A percentile compares a stretch with the other conserved stretches of the same genome.
phyloP scores from a whole-genome alignment of 192 early-diverging fungal species.

The Podila epicladia region DNA sequence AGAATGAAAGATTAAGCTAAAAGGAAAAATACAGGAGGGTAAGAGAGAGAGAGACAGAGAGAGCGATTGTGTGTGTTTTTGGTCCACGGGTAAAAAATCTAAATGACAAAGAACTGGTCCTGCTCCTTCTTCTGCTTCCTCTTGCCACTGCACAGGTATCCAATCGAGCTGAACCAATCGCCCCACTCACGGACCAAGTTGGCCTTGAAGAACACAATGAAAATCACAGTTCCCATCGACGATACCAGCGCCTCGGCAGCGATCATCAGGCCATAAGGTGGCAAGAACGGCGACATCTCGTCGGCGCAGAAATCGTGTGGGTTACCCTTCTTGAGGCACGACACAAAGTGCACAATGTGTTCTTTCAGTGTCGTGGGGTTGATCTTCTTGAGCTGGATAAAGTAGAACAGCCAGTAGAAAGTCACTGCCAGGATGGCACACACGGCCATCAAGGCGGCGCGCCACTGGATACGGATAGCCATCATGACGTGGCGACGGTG shows the following conservation, averaged over 20 bases:
- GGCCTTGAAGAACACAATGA: constrained; percentile 59
- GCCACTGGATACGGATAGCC: constrained; percentile 64
- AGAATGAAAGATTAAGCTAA: too few relatives aligned
- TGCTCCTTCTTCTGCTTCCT: constrained; percentile 50
- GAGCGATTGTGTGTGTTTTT: background rate
- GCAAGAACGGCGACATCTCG: constrained; percentile 41
- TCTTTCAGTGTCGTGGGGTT: constrained; percentile 10
- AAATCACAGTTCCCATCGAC: constrained; percentile 52
- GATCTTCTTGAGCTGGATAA: constrained; percentile 50
- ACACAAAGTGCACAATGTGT: constrained; percentile 37
- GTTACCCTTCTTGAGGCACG: constrained; percentile 43
- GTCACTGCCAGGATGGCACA: constrained; percentile 50
- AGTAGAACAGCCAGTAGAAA: constrained; percentile 68
- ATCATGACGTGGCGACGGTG: constrained; percentile 58
- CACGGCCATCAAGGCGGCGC: constrained; percentile 58
- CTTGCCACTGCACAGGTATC: constrained; percentile 37
- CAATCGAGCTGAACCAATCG: constrained; percentile 51
- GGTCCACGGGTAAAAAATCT: background rate
- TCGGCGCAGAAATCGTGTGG: constrained; percentile 52
- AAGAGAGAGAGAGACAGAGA: background rate
- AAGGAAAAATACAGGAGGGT: background rate
- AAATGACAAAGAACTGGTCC: constrained; percentile 61
- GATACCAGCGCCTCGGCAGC: constrained; percentile 57
- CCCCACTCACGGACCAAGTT: constrained; percentile 56
- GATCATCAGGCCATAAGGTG: constrained; percentile 57